Evolutionary conservation across 192 early-diverging fungal species (phyloP).

Genomic region (Dimargaris cristalligena): DNA sequence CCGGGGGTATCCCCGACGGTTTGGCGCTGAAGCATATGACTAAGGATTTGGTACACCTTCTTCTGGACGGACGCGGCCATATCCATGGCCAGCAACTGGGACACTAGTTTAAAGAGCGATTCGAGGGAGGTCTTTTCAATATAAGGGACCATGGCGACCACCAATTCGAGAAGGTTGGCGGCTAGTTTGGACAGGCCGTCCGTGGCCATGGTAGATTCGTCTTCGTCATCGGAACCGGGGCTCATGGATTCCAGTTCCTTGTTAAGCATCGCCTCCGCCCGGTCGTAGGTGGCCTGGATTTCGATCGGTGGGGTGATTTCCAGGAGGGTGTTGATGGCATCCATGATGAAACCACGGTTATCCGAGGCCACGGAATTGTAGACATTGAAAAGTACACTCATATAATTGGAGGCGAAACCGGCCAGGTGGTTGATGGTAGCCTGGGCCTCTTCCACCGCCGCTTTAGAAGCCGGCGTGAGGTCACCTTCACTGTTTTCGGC

Average conservation of each 20-base stretch:
- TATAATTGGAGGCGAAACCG: conserved; percentile 47
- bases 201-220: no score
- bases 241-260: conserved; percentile 36
- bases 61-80: conserved; percentile 70
- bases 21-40: conserved; percentile 31
- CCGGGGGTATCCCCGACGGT: no score
- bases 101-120: conserved; percentile 28
- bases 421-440: conserved; percentile 40
- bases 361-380: conserved; percentile 46
- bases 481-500: conserved; percentile 24
- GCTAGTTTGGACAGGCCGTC: conserved; percentile 34
- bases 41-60: conserved; percentile 84
- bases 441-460: conserved; percentile 33
- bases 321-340: conserved; percentile 51
- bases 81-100: conserved; percentile 38
- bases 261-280: conserved; percentile 38
- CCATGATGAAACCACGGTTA: conserved; percentile 44
- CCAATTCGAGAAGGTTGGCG: conserved; percentile 80
- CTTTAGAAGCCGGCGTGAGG: conserved; percentile 22
- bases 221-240: conserved; percentile 8
- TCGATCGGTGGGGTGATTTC: conserved; percentile 39
- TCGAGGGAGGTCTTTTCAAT: conserved; percentile 53
- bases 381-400: conserved; percentile 65
- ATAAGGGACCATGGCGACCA: conserved; percentile 50
- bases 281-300: conserved; percentile 43